A percentile compares a stretch with the other conserved stretches of the same genome.
Conservation (phyloP, 768 basidiomycete genomes). For the Porpolomopsis calyptriformis region DNA sequence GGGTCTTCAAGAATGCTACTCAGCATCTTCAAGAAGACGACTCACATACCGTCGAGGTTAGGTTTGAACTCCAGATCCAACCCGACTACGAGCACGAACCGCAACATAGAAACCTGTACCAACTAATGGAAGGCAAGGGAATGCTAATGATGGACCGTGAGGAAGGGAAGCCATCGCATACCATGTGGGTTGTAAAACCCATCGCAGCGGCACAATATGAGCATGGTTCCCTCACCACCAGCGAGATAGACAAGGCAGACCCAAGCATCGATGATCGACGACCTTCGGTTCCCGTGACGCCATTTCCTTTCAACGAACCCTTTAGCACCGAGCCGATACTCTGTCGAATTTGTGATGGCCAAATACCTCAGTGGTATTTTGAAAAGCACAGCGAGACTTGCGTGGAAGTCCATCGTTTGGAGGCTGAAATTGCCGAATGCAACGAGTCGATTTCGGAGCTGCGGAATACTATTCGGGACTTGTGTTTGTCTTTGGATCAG, state of each 20-base stretch:
- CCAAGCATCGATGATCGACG: constrained; percentile 27
- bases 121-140: constrained; percentile 93
- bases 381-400: constrained; percentile 99
- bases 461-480: constrained; percentile 73
- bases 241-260: constrained; percentile 27
- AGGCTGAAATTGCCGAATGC: constrained; percentile 88
- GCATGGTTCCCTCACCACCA: constrained; percentile 42
- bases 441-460: constrained; percentile 89
- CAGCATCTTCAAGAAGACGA: constrained; percentile 81
- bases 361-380: constrained; percentile 98
- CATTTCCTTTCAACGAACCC: constrained; percentile 66
- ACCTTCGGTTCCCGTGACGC: constrained; percentile 41
- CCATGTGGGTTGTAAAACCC: constrained; percentile 96
- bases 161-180: constrained; percentile 80
- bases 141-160: constrained; percentile 97
- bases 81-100: constrained; percentile 50
- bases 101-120: constrained; percentile 45
- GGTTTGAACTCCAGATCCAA: constrained; percentile 76
- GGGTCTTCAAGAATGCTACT: constrained; percentile 80
- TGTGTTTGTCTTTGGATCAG: constrained; percentile 60
- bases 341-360: constrained; percentile 95
- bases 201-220: constrained; percentile 61
- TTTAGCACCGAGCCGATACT: constrained; percentile 79
- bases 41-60: constrained; percentile 86
- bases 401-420: constrained; percentile 88